Conservation (phyloP, 257 asterid genomes). For the Knoxia roxburghii region DNA sequence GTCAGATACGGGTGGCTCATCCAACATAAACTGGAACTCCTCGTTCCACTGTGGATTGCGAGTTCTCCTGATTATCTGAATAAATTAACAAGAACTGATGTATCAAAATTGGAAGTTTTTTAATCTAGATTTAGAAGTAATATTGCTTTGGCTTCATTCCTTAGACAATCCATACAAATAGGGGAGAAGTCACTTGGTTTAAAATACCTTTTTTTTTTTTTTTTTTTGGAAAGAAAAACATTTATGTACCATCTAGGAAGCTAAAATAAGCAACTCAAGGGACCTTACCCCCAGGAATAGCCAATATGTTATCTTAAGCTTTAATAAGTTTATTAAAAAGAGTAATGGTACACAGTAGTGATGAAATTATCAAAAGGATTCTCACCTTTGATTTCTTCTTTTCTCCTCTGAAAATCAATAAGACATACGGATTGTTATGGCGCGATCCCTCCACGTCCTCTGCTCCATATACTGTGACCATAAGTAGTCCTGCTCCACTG, state of each 20-base stretch:
- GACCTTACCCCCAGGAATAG: too few relatives aligned
- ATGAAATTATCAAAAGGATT: neutral
- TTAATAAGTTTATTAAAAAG: too few relatives aligned
- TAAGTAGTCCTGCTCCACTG: constrained; percentile 64
- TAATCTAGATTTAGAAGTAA: neutral
- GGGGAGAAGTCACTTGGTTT: neutral
- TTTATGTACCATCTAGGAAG: too few relatives aligned
- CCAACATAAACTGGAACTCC: constrained; percentile 82
- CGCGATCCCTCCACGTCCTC: constrained; percentile 70
- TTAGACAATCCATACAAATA: neutral
- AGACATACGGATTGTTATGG: constrained; percentile 68
- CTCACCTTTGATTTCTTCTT: constrained; percentile 64
- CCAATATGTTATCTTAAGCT: too few relatives aligned
- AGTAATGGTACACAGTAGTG: neutral
- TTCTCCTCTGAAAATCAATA: constrained; percentile 65
- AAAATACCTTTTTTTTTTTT: too few relatives aligned
- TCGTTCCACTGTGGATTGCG: constrained; percentile 82
- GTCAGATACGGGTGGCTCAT: constrained; percentile 76
- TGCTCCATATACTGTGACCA: constrained; percentile 70
- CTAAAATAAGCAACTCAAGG: too few relatives aligned
- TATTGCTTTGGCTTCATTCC: neutral
- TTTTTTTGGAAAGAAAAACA: too few relatives aligned
- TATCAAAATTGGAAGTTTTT: too few relatives aligned
- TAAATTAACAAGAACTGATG: neutral
- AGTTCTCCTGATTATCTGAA: constrained; percentile 54